phyloP scores from a whole-genome alignment of 179 eudicot species.

The Drosera spatulata region DNA sequence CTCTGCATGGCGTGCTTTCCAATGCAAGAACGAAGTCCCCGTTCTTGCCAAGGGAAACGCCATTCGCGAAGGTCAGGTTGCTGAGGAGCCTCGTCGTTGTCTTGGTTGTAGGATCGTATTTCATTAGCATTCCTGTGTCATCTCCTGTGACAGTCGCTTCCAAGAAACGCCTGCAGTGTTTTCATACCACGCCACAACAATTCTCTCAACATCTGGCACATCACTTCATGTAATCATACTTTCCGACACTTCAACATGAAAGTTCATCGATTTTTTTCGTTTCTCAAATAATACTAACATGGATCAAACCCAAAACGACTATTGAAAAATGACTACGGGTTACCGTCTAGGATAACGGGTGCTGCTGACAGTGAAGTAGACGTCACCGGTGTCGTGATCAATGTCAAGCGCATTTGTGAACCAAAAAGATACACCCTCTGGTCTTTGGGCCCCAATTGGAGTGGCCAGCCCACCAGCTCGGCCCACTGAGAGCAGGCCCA shows the following conservation, averaged over 20 bases:
- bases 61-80: slow-evolving; percentile 64
- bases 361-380: slow-evolving; percentile 76
- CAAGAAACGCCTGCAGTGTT: slow-evolving; percentile 36
- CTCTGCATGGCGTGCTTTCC: slow-evolving; percentile 48
- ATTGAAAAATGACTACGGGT: background rate
- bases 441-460: slow-evolving; percentile 24
- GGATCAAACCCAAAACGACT: background rate
- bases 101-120: slow-evolving; percentile 39
- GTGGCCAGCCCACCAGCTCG: slow-evolving; percentile 59
- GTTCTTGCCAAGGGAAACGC: slow-evolving; percentile 51
- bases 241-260: no score
- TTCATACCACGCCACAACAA: background rate
- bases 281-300: background rate
- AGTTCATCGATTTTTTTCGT: background rate
- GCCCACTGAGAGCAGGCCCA: slow-evolving; percentile 79
- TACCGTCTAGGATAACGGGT: slow-evolving; percentile 50
- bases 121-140: slow-evolving; percentile 55
- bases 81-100: slow-evolving; percentile 29
- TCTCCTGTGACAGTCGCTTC: slow-evolving; percentile 48
- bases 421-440: slow-evolving; percentile 31
- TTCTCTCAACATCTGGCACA: background rate
- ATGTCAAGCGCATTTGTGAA: slow-evolving; percentile 68
- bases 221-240: no score
- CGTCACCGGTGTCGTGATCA: slow-evolving; percentile 33
- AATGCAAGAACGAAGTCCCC: slow-evolving; percentile 42